phyloP scores from a whole-genome alignment of 164 flowering plant genomes.

The Chimonanthus salicifolius region DNA sequence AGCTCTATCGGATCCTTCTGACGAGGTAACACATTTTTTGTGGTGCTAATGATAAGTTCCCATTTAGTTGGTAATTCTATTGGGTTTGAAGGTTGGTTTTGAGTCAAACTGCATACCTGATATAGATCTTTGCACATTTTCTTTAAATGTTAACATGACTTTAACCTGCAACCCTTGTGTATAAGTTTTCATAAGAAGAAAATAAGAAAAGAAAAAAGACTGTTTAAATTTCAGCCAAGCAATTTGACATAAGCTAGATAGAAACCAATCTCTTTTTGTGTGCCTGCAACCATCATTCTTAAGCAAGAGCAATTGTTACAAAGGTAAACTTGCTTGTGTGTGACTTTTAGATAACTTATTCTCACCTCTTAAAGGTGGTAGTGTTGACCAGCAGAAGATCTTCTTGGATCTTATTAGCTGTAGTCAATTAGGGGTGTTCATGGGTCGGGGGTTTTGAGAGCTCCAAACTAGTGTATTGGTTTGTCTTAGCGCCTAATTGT shows the following conservation, averaged over 20 bases:
- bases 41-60: no score
- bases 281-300: background rate
- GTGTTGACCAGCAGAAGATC: no score
- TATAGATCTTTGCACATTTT: background rate
- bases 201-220: no score
- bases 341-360: no score
- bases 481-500: background rate
- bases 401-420: background rate
- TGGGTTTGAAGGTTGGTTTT: background rate
- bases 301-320: background rate
- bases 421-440: no score
- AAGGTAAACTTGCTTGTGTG: no score
- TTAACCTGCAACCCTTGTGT: no score
- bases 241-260: background rate
- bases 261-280: background rate
- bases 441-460: no score
- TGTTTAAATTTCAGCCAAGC: background rate
- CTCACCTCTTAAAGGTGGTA: no score
- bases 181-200: no score
- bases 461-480: no score
- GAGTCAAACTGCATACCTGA: background rate
- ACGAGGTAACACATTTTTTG: slow-evolving; percentile 52
- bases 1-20: slow-evolving; percentile 84
- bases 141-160: no score
- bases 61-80: background rate